These are phyloP conservation scores for Penicillium turbatum DNA, from an alignment of 495 filamentous ascomycete species.

Conservation along the genomic window DNA sequence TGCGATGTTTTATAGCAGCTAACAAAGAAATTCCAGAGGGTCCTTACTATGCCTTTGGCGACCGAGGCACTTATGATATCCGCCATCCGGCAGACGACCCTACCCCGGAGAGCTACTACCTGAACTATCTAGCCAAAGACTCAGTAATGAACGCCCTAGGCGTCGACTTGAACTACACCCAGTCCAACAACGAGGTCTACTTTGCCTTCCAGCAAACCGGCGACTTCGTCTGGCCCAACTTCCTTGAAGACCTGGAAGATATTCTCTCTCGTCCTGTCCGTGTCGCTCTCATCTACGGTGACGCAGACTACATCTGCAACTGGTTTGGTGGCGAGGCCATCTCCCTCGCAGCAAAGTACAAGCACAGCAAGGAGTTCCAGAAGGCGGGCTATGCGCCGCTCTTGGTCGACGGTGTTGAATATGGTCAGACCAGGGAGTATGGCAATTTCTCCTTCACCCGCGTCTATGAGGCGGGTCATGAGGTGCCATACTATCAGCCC, in stretches of 20 bases:
- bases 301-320: constrained; percentile 56
- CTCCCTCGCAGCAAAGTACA: constrained; percentile 38
- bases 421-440: constrained; percentile 51
- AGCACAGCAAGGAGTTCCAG: constrained; percentile 36
- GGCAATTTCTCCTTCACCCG: constrained; percentile 55
- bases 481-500: constrained; percentile 56
- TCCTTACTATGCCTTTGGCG: constrained; percentile 28
- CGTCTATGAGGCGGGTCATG: constrained; percentile 56
- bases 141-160: constrained; percentile 59
- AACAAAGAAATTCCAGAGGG: constrained; percentile 29
- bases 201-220: constrained; percentile 52
- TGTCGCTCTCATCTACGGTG: constrained; percentile 65
- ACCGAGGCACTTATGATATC: constrained; percentile 62
- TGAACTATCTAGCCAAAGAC: constrained; percentile 58
- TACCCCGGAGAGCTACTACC: constrained; percentile 56
- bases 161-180: constrained; percentile 61
- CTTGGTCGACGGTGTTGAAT: constrained; percentile 35
- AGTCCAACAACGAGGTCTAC: constrained; percentile 45
- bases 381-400: constrained; percentile 47
- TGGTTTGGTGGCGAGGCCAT: constrained; percentile 43
- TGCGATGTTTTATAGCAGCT: constrained; percentile 2
- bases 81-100: constrained; percentile 47
- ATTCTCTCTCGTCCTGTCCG: constrained; percentile 53
- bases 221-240: constrained; percentile 46
- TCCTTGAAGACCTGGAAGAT: constrained; percentile 49